These are phyloP conservation scores for Globisporangium paddicum DNA, from an alignment of 352 stramenopile species.

Conservation along the genomic window DNA sequence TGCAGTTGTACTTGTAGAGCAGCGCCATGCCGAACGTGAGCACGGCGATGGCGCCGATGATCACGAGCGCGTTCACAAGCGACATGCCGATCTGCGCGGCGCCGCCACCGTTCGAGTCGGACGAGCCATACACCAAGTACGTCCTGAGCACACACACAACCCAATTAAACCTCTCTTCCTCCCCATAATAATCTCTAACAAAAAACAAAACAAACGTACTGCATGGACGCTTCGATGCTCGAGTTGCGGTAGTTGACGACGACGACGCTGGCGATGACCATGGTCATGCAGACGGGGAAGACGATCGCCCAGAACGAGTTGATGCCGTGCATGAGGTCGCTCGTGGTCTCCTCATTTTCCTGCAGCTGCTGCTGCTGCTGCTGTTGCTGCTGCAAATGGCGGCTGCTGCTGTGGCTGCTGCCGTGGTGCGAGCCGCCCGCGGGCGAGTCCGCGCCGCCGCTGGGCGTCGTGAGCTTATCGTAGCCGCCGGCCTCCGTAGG, in stretches of 20 bases:
- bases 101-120: constrained; percentile 27
- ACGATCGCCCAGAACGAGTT: constrained; percentile 87
- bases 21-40: constrained; percentile 89
- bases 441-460: constrained; percentile 17
- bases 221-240: constrained; percentile 76
- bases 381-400: constrained; percentile 10
- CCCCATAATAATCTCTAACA: neutral
- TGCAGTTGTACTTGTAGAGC: constrained; percentile 89
- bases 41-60: constrained; percentile 80
- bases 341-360: constrained; percentile 30
- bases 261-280: constrained; percentile 75
- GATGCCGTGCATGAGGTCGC: constrained; percentile 83
- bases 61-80: constrained; percentile 86
- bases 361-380: constrained; percentile 14
- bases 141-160: constrained; percentile 24
- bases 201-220: constrained; percentile 26
- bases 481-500: constrained; percentile 21
- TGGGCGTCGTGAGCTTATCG: constrained; percentile 61
- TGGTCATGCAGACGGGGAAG: constrained; percentile 77
- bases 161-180: neutral
- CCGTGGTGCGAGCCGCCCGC: constrained; percentile 8
- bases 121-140: constrained; percentile 79
- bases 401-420: constrained; percentile 8
- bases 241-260: constrained; percentile 82
- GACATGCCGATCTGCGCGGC: constrained; percentile 53